Percentiles rank a stretch among this genome's conserved stretches.
phyloP scores from a whole-genome alignment of 345 rosid species.

The Brassica cretica region DNA sequence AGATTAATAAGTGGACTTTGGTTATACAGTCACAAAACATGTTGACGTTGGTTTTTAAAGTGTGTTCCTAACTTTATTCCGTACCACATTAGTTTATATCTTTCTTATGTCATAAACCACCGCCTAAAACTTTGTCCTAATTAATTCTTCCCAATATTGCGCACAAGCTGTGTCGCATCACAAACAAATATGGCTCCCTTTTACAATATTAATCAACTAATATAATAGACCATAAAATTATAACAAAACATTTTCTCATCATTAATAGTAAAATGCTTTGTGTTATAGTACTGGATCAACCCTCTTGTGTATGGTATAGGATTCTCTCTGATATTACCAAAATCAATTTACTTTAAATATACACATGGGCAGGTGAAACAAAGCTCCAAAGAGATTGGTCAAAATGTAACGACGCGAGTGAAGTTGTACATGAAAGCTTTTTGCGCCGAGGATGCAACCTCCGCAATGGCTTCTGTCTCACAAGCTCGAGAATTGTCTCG shows the following conservation, averaged over 20 bases:
- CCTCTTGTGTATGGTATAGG: neutral
- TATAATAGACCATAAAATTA: neutral
- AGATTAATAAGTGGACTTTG: constrained; percentile 21
- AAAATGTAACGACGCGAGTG: constrained; percentile 60
- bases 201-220: neutral
- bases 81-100: constrained; percentile 28
- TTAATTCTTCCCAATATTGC: constrained; percentile 32
- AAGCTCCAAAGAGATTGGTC: constrained; percentile 49
- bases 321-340: constrained; percentile 17
- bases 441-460: constrained; percentile 48
- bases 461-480: constrained; percentile 53
- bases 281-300: neutral
- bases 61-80: constrained; percentile 40
- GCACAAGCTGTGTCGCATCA: constrained; percentile 41
- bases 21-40: constrained; percentile 36
- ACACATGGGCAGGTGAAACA: constrained; percentile 53
- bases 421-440: constrained; percentile 65
- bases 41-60: constrained; percentile 29
- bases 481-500: constrained; percentile 55
- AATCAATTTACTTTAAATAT: neutral
- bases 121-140: constrained; percentile 18
- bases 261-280: neutral
- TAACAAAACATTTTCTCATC: neutral
- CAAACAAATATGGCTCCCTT: constrained; percentile 23
- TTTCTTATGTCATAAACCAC: constrained; percentile 29